A percentile compares a stretch with the other conserved stretches of the same genome.
These are phyloP conservation scores for Nannochloropsis salina DNA, from an alignment of 108 stramenopile species.

Conservation along the genomic window DNA sequence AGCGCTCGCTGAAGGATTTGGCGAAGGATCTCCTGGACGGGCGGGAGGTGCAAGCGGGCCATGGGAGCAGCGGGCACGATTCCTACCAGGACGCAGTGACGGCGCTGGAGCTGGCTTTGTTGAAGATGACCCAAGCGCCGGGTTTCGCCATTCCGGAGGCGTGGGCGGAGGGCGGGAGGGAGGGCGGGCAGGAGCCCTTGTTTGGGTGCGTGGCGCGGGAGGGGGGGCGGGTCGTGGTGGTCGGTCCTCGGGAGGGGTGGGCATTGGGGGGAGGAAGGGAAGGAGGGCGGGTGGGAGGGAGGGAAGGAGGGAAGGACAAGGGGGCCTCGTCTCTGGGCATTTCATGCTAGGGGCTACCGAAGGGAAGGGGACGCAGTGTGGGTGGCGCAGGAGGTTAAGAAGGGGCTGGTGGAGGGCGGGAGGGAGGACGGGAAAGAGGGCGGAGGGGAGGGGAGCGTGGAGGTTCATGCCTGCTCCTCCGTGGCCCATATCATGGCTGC, in stretches of 20 bases:
- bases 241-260: not conserved
- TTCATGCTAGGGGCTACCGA: slow-evolving; percentile 33
- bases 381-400: slow-evolving; percentile 28
- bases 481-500: not conserved
- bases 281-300: not conserved
- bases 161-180: not conserved
- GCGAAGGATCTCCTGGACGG: slow-evolving; percentile 32
- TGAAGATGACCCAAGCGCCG: slow-evolving; percentile 30
- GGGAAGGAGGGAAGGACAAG: slow-evolving; percentile 25
- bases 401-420: not conserved
- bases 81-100: slow-evolving; percentile 37
- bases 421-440: not conserved
- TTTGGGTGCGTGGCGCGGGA: not conserved
- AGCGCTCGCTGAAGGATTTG: slow-evolving; percentile 28
- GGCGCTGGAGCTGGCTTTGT: slow-evolving; percentile 42
- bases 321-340: slow-evolving; percentile 31
- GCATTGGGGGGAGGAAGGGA: not conserved
- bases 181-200: not conserved
- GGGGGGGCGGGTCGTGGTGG: not conserved
- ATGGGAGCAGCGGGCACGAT: slow-evolving; percentile 37
- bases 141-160: not conserved
- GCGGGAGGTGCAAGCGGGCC: slow-evolving; percentile 32
- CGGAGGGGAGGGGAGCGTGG: too few species aligned
- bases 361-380: slow-evolving; percentile 45
- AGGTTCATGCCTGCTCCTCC: not conserved